These are phyloP conservation scores for Hysterangium stoloniferum DNA, from an alignment of 768 basidiomycete genomes.

Conservation along the genomic window DNA sequence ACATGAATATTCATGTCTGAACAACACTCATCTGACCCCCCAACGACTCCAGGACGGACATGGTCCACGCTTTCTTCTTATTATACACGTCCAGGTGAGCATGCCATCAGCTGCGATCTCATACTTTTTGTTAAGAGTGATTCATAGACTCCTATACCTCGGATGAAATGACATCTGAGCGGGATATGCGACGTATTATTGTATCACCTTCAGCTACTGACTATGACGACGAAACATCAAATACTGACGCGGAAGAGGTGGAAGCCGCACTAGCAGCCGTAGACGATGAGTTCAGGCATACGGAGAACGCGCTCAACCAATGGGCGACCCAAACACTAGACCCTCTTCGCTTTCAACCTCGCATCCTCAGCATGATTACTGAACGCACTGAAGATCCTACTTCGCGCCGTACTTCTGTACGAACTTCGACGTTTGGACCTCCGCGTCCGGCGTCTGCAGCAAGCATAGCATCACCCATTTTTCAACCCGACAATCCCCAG, in stretches of 20 bases:
- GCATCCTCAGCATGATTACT: slow-evolving; percentile 64
- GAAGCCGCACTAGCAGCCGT: slow-evolving; percentile 55
- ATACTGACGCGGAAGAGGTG: slow-evolving; percentile 45
- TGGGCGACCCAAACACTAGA: slow-evolving; percentile 42
- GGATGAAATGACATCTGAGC: slow-evolving; percentile 38
- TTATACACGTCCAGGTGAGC: too few relatives aligned
- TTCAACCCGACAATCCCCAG: neutral
- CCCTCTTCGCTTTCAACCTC: slow-evolving; percentile 29
- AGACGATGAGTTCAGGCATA: slow-evolving; percentile 58
- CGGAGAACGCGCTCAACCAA: slow-evolving; percentile 56
- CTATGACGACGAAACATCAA: slow-evolving; percentile 39
- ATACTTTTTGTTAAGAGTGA: neutral
- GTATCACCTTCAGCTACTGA: slow-evolving; percentile 52
- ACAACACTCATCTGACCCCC: slow-evolving; percentile 7
- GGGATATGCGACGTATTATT: slow-evolving; percentile 43
- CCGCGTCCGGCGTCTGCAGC: slow-evolving; percentile 5
- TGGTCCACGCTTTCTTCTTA: slow-evolving; percentile 12
- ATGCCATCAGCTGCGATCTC: too few relatives aligned
- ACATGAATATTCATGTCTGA: slow-evolving; percentile 8
- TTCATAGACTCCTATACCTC: slow-evolving; percentile 14
- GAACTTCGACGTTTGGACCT: neutral
- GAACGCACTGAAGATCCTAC: slow-evolving; percentile 65
- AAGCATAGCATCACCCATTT: neutral
- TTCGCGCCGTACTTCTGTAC: slow-evolving; percentile 45
- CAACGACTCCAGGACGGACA: slow-evolving; percentile 6